These are phyloP conservation scores for Colletotrichum kahawae DNA, from an alignment of 2,329 filamentous ascomycete species.

Conservation along the genomic window DNA sequence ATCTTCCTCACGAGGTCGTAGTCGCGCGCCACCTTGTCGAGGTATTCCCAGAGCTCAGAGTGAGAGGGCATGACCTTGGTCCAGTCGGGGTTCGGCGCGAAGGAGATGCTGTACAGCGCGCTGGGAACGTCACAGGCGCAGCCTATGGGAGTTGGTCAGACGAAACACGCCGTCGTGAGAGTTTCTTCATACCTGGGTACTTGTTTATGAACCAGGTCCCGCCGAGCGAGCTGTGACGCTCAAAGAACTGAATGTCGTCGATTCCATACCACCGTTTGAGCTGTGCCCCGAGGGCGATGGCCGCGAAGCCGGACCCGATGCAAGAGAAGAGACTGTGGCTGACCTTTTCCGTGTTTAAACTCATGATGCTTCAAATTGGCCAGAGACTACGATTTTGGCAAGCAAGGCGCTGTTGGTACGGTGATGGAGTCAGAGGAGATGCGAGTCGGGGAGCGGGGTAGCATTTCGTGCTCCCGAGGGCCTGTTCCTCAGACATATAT, in stretches of 20 bases:
- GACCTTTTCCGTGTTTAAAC: neutral
- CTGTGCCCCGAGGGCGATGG: slow-evolving; percentile 64
- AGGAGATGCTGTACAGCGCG: slow-evolving; percentile 67
- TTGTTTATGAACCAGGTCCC: slow-evolving; percentile 66
- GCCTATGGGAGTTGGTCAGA: slow-evolving; percentile 19
- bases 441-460: neutral
- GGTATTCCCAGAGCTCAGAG: slow-evolving; percentile 62
- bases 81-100: slow-evolving; percentile 67
- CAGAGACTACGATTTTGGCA: neutral
- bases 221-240: slow-evolving; percentile 60
- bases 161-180: neutral
- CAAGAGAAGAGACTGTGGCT: slow-evolving; percentile 43
- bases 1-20: slow-evolving; percentile 45
- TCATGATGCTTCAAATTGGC: neutral
- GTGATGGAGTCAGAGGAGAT: neutral
- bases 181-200: slow-evolving; percentile 53
- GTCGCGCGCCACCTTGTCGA: slow-evolving; percentile 54
- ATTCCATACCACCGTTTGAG: slow-evolving; percentile 62
- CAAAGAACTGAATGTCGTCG: slow-evolving; percentile 65
- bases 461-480: neutral
- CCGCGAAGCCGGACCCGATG: slow-evolving; percentile 67
- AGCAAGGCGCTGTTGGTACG: neutral
- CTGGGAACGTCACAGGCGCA: slow-evolving; percentile 63
- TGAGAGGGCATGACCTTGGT: slow-evolving; percentile 59
- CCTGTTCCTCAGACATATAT: neutral